Percentiles rank a stretch among this genome's conserved stretches.
phyloP scores from a whole-genome alignment of 805 yeast species.

The Sugiyamaella valdiviana region DNA sequence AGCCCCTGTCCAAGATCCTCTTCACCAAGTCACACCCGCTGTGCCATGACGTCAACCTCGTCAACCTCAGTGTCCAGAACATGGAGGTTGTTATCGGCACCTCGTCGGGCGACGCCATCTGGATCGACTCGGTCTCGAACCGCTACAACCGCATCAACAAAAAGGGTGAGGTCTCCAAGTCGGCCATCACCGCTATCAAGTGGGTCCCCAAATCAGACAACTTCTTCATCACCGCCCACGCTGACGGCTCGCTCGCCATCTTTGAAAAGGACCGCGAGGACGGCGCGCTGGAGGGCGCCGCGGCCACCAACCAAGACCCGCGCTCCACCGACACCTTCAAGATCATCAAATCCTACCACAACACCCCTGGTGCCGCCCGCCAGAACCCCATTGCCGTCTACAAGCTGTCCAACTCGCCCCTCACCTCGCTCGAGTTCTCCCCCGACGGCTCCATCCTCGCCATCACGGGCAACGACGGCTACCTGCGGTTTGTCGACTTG shows the following conservation, averaged over 20 bases:
- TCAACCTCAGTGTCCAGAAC: constrained; percentile 27
- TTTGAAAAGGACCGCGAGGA: constrained; percentile 49
- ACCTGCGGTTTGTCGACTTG: constrained; percentile 51
- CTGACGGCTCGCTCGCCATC: constrained; percentile 54
- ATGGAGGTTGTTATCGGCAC: constrained; percentile 56
- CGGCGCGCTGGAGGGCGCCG: constrained; percentile 19
- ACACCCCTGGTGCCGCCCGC: constrained; percentile 10
- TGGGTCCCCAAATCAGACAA: constrained; percentile 44
- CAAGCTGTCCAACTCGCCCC: constrained; percentile 52
- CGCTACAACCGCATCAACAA: constrained; percentile 50
- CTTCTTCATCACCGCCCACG: constrained; percentile 50
- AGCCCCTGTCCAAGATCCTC: constrained; percentile 34
- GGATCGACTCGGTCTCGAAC: constrained; percentile 49
- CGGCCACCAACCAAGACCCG: constrained; percentile 16
- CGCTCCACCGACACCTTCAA: constrained; percentile 20
- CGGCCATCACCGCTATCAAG: constrained; percentile 40
- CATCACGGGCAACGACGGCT: constrained; percentile 57
- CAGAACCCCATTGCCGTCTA: constrained; percentile 54
- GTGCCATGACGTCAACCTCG: constrained; percentile 33
- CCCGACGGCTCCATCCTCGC: constrained; percentile 31
- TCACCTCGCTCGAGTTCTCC: constrained; percentile 43
- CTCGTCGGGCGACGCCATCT: constrained; percentile 58
- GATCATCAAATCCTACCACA: constrained; percentile 13
- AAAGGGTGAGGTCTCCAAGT: constrained; percentile 38
- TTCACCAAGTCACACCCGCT: constrained; percentile 36